phyloP scores from a whole-genome alignment of 1,139 yeast genomes.

The Yamadazyma dendronema region DNA sequence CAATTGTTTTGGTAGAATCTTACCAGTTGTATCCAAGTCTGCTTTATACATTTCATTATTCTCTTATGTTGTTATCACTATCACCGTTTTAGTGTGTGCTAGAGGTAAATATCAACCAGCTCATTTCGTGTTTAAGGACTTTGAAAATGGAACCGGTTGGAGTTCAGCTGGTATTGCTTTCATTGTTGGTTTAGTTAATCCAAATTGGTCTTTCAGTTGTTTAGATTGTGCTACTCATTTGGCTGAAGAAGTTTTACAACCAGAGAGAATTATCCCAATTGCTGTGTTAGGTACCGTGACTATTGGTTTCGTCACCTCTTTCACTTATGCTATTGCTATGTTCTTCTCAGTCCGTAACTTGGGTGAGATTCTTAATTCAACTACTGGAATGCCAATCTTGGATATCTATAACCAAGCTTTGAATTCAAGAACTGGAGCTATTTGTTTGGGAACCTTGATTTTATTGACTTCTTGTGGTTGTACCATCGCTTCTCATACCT shows the following conservation, averaged over 20 bases:
- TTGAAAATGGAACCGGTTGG: constrained; percentile 43
- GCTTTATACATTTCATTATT: constrained; percentile 37
- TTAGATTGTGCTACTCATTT: constrained; percentile 44
- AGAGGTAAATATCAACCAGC: constrained; percentile 37
- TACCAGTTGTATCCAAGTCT: constrained; percentile 35
- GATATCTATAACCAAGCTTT: constrained; percentile 43
- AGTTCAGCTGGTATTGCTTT: constrained; percentile 40
- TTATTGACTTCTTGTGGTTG: constrained; percentile 41
- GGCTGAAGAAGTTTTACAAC: constrained; percentile 40
- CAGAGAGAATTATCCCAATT: constrained; percentile 40
- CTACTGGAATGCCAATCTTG: constrained; percentile 43
- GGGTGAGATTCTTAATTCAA: constrained; percentile 23
- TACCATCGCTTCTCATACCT: constrained; percentile 42
- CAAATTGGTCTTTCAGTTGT: constrained; percentile 45
- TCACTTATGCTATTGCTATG: constrained; percentile 42
- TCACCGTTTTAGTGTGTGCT: constrained; percentile 37
- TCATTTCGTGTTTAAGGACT: constrained; percentile 37
- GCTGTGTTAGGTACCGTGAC: constrained; percentile 44
- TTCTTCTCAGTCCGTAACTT: constrained; percentile 39
- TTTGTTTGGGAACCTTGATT: constrained; percentile 33
- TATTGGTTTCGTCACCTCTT: constrained; percentile 40
- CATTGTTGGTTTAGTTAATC: constrained; percentile 43
- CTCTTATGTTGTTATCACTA: constrained; percentile 35
- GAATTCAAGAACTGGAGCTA: constrained; percentile 36
- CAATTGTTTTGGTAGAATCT: constrained; percentile 37